Base-by-base conservation (phyloP, 2,329 filamentous ascomycete species). In the Diaporthe sp. region DNA sequence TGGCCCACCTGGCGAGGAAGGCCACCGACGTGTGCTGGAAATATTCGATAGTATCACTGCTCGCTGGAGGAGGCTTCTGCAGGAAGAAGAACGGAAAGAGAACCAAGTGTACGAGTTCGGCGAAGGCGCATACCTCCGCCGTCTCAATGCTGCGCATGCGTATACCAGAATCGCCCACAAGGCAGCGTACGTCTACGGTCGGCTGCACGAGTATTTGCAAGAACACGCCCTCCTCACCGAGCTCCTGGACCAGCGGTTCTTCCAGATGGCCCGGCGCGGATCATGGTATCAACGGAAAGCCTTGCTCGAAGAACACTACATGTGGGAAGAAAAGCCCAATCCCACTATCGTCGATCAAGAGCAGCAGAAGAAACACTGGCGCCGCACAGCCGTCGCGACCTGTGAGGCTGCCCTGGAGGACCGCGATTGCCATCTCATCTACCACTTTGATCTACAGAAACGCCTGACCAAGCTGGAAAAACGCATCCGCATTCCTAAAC, bases 201-300 rank as follows among this genome's bases (percentile, higher is more conserved):
- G 95, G 39, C 91, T 96, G 77, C 98, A 98, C 81, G 88, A 95
- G 65, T 92, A 98, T 82, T 87, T 88, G 73, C 90, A 91, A 37
- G 97, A 99, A 81, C 92, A 98, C 81, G 85, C 88, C 3, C 85
- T 98, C 0, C 85, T 98, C 1, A 88, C 85, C 0, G 94, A 97
- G 80, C 89, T 99, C 4, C 90, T 99, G 0, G 85, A 86, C 4
- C 97, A 99, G 81, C 90, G 90, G 6, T 88, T 98, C 0, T 98
- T 98, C 80, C 96, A 98, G 80, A 89, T 94, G 58, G 92, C 95
- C 1, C 91, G 96, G 39, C 91, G 97, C 57, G 97, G 97, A 0
- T 91, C 92, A 0, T 99, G 97, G 97, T 98, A 98, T 82, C 96
- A 98, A 81, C 94, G 97, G 28, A 98, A 97, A 84, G 97, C 96